Percentiles rank a stretch among this genome's conserved stretches.
Conservation (phyloP, 495 filamentous ascomycete species). For the Aspergillus cavernicola region DNA sequence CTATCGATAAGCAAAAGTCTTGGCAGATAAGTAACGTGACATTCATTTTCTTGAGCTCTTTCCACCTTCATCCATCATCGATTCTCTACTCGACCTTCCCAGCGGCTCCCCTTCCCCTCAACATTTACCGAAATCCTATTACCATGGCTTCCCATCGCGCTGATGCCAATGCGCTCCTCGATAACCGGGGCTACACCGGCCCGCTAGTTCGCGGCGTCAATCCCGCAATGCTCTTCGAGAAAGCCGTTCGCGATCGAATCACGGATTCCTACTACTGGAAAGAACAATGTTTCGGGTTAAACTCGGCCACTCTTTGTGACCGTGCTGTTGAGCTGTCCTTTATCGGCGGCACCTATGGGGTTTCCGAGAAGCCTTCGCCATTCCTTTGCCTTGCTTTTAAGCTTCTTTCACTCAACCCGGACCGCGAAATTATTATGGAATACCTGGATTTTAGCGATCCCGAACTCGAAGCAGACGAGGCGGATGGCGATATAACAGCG, state of each 20-base stretch:
- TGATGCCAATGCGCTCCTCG: conserved; percentile 71
- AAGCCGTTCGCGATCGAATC: conserved; percentile 90
- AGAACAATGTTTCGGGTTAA: conserved; percentile 94
- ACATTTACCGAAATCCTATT: too few relatives aligned
- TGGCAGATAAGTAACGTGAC: conserved; percentile 19
- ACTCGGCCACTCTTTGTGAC: conserved; percentile 85
- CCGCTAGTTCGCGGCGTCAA: conserved; percentile 73
- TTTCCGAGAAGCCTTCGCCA: conserved; percentile 76
- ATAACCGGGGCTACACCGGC: conserved; percentile 73
- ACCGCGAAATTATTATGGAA: conserved; percentile 71
- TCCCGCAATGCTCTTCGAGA: conserved; percentile 85
- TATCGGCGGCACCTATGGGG: conserved; percentile 83
- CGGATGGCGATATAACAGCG: conserved; percentile 6
- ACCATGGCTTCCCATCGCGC: conserved; percentile 56
- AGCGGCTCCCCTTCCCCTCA: not conserved
- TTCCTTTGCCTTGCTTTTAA: conserved; percentile 97
- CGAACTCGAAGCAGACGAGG: conserved; percentile 30
- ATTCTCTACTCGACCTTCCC: not conserved
- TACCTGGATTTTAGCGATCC: conserved; percentile 64
- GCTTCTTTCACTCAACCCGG: conserved; percentile 80
- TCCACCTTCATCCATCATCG: not conserved
- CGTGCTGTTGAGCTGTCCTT: conserved; percentile 78
- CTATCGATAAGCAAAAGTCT: conserved; percentile 42
- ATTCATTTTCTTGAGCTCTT: conserved; percentile 7
- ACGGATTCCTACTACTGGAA: conserved; percentile 96